Evolutionary conservation across 2,329 filamentous ascomycete genomes (phyloP).

Genomic region (Chlorencoelia australis): DNA sequence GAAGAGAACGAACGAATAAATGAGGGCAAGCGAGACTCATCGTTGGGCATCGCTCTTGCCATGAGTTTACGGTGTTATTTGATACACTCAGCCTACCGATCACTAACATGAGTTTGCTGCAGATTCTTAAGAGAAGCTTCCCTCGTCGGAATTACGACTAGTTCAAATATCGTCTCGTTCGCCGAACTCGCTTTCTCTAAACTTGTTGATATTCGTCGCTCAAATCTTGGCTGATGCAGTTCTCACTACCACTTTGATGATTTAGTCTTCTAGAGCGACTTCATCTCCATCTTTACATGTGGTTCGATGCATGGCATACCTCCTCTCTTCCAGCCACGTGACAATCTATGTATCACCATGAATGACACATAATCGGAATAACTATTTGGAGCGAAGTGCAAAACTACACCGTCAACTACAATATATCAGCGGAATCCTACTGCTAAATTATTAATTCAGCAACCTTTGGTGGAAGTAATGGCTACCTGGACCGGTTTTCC

Average conservation of each 20-base stretch:
- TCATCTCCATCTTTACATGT: conserved; percentile 5
- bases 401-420: conserved; percentile 66
- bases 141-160: conserved; percentile 5
- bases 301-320: conserved; percentile 7
- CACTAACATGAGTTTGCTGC: too few species aligned
- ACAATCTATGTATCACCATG: conserved; percentile 64
- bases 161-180: conserved; percentile 24
- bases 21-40: too few species aligned
- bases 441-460: too few species aligned
- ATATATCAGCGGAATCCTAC: neutral
- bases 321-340: conserved; percentile 49
- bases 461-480: conserved; percentile 10
- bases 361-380: conserved; percentile 62
- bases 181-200: conserved; percentile 1
- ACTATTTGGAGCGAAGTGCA: conserved; percentile 67
- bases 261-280: conserved; percentile 3
- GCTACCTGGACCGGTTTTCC: neutral
- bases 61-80: too few species aligned
- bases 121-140: too few species aligned
- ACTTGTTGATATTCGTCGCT: conserved; percentile 3
- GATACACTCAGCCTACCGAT: too few species aligned
- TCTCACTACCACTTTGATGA: conserved; percentile 6
- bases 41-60: too few species aligned
- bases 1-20: too few species aligned
- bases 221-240: conserved; percentile 8